Conservation (phyloP, 495 filamentous ascomycete genomes). For the Xylaria palmicola region DNA sequence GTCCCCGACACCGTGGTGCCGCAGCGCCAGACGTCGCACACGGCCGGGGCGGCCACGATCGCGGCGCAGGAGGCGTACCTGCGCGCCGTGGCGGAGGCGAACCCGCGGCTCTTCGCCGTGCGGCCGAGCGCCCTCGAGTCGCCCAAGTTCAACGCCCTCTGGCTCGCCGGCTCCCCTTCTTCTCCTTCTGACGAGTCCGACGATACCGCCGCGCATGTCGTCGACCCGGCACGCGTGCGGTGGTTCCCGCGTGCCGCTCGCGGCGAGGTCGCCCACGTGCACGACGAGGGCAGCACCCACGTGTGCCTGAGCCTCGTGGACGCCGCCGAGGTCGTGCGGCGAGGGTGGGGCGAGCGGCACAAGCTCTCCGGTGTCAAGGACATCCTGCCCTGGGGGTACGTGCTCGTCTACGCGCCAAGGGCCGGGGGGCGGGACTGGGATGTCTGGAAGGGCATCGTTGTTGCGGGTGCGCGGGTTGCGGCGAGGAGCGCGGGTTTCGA, state of each 20-base stretch:
- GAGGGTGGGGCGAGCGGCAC: constrained; percentile 36
- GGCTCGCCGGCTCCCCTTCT: constrained; percentile 1
- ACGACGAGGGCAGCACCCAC: constrained; percentile 34
- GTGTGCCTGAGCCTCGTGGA: constrained; percentile 31
- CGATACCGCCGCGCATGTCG: background rate
- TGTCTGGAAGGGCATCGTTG: constrained; percentile 23
- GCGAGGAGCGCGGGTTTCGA: constrained; percentile 16
- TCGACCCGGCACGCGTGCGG: background rate
- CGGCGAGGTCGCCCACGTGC: constrained; percentile 34
- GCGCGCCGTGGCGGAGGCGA: constrained; percentile 10
- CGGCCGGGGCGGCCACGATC: background rate
- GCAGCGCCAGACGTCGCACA: constrained; percentile 32
- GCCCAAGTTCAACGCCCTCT: constrained; percentile 25
- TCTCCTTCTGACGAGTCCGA: too few relatives aligned
- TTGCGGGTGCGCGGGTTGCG: constrained; percentile 22
- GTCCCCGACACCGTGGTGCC: constrained; percentile 31
- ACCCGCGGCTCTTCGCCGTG: constrained; percentile 21
- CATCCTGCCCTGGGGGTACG: constrained; percentile 26
- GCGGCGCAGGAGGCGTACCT: constrained; percentile 13
- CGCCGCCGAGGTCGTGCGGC: constrained; percentile 28
- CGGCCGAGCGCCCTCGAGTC: constrained; percentile 27
- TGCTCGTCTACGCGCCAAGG: constrained; percentile 38
- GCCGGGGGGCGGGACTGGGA: constrained; percentile 25
- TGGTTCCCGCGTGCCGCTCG: constrained; percentile 12
- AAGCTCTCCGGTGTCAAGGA: constrained; percentile 24